Evolutionary conservation across 345 rosid genomes (phyloP), one percentile per base, ranked within the genome.

Genomic region (Erodium maritimum): DNA sequence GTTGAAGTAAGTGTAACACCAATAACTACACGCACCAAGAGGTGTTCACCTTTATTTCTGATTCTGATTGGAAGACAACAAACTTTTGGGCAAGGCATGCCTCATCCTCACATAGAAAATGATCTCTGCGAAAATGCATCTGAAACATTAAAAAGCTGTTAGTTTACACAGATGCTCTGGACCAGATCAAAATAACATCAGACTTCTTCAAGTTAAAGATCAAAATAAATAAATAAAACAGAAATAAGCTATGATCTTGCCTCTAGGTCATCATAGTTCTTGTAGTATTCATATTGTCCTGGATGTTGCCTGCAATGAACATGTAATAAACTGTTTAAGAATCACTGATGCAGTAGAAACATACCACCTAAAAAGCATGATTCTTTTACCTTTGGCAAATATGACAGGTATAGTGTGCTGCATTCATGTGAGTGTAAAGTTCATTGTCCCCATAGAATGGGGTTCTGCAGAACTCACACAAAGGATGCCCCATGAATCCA

Each of bases 361-460:
- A 50, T 5, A 42, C 12, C 12, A 42, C 14, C 11, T 20, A 46
- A 56, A 21, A 10, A 34, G 52, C 0, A 29, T 17, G 5, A 22
- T 18, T 21, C 52, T 18, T 58, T 64, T 67, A 87, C 97, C 97
- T 90, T 79, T 82, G 95, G 79, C 99, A 93, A 56, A 94, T 65
- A 75, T 85, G 93, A 61, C 99, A 90, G 37, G 95, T 87, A 66
- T 80, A 90, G 70, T 94, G 96, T 67, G 85, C 96, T 0, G 87
- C 80, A 52, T 95, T 80, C 99, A 90, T 94, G 62, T 94, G 97
- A 3, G 86, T 69, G 75, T 82, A 94, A 59, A 85, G 66, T 60
- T 90, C 99, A 69, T 90, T 90, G 64, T 94, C 99, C 63, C 97
- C 96, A 69, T 94, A 94, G 64, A 90, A 90, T 0, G 96, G 88